These are phyloP conservation scores for Hypoxylon sp. DNA, from an alignment of 2,329 filamentous ascomycete species.

Conservation along the genomic window DNA sequence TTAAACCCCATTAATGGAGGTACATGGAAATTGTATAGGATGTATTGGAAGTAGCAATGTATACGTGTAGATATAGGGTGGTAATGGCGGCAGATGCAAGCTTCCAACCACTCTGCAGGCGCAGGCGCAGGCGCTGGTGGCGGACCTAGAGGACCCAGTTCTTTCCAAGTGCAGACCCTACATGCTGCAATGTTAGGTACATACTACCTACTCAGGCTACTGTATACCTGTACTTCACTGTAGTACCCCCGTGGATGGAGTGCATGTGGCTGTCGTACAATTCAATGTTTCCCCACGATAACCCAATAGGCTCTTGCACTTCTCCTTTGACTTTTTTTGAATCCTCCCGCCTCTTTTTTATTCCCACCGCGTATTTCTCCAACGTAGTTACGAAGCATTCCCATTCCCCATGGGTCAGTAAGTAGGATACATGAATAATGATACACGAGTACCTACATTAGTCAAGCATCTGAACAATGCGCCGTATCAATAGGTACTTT, in stretches of 20 bases:
- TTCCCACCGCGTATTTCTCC: constrained; percentile 3
- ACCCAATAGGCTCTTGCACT: constrained; percentile 30
- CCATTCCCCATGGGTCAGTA: constrained; percentile 2
- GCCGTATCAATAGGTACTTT: neutral
- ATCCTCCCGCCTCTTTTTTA: constrained; percentile 38
- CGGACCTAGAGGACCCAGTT: constrained; percentile 7
- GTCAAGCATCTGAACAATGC: neutral
- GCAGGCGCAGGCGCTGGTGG: constrained; percentile 32
- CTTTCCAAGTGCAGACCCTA: constrained; percentile 16
- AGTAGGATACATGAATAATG: neutral
- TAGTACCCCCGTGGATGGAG: constrained; percentile 33
- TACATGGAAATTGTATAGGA: neutral
- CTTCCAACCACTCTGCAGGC: constrained; percentile 22
- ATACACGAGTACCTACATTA: neutral
- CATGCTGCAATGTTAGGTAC: constrained; percentile 17
- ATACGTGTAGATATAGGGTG: constrained; percentile 5
- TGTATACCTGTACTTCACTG: constrained; percentile 22
- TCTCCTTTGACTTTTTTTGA: constrained; percentile 21
- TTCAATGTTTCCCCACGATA: constrained; percentile 16
- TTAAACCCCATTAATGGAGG: neutral
- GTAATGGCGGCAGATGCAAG: constrained; percentile 37
- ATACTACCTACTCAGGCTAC: neutral
- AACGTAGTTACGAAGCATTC: neutral
- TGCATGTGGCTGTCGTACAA: constrained; percentile 41
- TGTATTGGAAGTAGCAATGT: neutral